Base-by-base conservation (phyloP, 331 rosid species). In the Quercus lobata region DNA sequence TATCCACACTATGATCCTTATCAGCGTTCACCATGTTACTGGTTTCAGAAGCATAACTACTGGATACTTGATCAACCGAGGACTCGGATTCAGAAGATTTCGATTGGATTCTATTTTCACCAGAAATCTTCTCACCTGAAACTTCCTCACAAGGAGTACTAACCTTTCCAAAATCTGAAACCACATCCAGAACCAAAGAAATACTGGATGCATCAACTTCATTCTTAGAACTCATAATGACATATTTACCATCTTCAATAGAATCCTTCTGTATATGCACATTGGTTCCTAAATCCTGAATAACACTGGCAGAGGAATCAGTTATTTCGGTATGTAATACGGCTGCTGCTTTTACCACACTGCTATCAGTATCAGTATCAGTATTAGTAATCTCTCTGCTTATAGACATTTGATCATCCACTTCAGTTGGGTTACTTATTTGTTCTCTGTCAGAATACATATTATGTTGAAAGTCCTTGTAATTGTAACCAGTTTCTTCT, bases 11-110 rank as follows among this genome's bases (percentile, higher is more conserved):
- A 18, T 55, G 49, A 57, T 21, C 52, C 72, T 57, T 69, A 61
- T 75, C 84, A 83, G 86, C 87, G 82, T 80, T 83, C 81, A 85
- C 81, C 86, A 84, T 82, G 86, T 76, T 78, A 88, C 78, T 80
- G 22, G 15, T 52, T 19, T 70, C 69, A 84, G 76, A 76, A 74
- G 78, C 75, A 83, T 79, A 57, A 71, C 72, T 32, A 46, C 78
- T 78, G 72, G 80, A 83, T 75, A 83, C 85, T 80, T 41, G 46
- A 41, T 86, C 82, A 86, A 81, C 7, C 41, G 56, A 61, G 29
- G 65, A 30, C 62, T 65, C 63, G 76, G 75, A 57, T 73, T 73
- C 62, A 76, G 79, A 79, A 81, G 76, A 77, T 53, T 57, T 22
- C 69, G 46, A 74, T 65, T 35, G 78, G 66, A 74, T 70, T 65